These are phyloP conservation scores for Peronospora tabacina DNA, from an alignment of 352 stramenopile genomes.

Conservation along the genomic window DNA sequence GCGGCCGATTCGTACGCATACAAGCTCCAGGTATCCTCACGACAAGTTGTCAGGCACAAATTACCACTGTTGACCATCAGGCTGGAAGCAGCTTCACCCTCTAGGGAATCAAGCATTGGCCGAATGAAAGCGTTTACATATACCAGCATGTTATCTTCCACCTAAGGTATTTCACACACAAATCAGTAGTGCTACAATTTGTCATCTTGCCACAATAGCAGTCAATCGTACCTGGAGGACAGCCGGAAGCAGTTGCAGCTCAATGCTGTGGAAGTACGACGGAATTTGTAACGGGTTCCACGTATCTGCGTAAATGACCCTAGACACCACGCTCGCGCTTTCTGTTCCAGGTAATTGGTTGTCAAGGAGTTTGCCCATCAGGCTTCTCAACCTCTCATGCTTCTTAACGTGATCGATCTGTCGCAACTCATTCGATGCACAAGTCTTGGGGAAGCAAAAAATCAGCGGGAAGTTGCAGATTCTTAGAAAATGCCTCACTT, in stretches of 20 bases:
- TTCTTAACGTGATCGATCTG: constrained; percentile 33
- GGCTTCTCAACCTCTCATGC: constrained; percentile 27
- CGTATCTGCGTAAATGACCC: constrained; percentile 56
- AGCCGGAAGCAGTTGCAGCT: constrained; percentile 46
- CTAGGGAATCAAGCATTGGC: constrained; percentile 34
- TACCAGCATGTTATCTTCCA: constrained; percentile 50
- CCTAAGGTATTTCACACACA: constrained; percentile 16
- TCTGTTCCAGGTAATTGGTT: constrained; percentile 32
- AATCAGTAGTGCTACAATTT: constrained; percentile 2
- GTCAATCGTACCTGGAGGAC: constrained; percentile 51
- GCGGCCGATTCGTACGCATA: constrained; percentile 13
- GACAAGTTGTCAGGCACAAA: neutral
- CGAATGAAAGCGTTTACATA: constrained; percentile 40
- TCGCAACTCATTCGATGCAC: constrained; percentile 25
- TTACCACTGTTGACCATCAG: neutral
- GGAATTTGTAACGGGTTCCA: constrained; percentile 34
- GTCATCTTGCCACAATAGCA: neutral
- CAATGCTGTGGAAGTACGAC: constrained; percentile 64
- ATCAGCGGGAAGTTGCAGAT: constrained; percentile 71
- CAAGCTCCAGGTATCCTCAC: constrained; percentile 14
- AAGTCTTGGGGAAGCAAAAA: constrained; percentile 35
- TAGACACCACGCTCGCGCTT: constrained; percentile 27
- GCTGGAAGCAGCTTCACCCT: constrained; percentile 15
- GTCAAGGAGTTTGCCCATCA: constrained; percentile 34
- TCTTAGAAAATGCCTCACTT: constrained; percentile 66